phyloP scores from a whole-genome alignment of 805 yeast species.

The Saccharomyces jurei region DNA sequence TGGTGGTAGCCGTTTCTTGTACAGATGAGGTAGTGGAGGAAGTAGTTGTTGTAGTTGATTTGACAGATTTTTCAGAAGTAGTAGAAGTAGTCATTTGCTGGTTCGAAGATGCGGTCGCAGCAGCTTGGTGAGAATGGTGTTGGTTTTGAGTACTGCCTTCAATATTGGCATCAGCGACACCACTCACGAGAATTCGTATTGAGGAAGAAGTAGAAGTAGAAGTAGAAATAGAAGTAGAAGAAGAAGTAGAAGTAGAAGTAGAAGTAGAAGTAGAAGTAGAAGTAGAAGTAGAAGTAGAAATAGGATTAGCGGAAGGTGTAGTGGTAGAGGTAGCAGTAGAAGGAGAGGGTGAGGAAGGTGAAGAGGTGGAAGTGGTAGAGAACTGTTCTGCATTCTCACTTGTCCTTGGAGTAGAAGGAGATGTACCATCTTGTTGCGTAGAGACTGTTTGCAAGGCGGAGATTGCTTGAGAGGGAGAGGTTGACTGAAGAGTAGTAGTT shows the following conservation, averaged over 20 bases:
- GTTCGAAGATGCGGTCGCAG: conserved; percentile 8
- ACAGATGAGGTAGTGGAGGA: conserved; percentile 7
- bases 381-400: conserved; percentile 2
- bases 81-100: conserved; percentile 9
- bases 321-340: neutral
- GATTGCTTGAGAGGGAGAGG: neutral
- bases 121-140: conserved; percentile 4
- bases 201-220: neutral
- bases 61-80: neutral
- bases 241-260: neutral
- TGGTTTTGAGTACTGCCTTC: conserved; percentile 4
- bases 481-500: neutral
- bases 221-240: neutral
- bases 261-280: conserved; percentile 11
- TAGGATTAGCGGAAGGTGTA: conserved; percentile 3
- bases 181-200: neutral
- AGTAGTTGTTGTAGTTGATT: conserved; percentile 4
- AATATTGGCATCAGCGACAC: conserved; percentile 1
- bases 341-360: neutral
- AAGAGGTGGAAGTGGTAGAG: conserved; percentile 8
- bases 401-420: conserved; percentile 3
- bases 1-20: conserved; percentile 4
- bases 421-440: neutral
- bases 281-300: conserved; percentile 5
- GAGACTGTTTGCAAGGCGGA: neutral